A percentile compares a stretch with the other conserved stretches of the same genome.
These are phyloP conservation scores for Raffaelea arxii DNA, from an alignment of 2,329 filamentous ascomycete species.

Conservation along the genomic window DNA sequence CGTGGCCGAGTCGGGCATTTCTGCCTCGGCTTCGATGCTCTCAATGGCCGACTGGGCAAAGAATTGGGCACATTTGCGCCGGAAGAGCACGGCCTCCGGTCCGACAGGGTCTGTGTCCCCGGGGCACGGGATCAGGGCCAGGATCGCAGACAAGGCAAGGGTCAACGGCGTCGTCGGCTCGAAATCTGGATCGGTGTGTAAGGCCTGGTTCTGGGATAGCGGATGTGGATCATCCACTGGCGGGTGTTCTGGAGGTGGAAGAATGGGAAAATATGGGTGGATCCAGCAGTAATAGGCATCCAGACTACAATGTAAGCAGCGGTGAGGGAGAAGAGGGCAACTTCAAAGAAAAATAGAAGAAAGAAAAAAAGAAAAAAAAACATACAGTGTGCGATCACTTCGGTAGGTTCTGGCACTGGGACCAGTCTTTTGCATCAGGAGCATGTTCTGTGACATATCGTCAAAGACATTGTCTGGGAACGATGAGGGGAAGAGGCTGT, in stretches of 20 bases:
- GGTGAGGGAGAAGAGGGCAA: neutral
- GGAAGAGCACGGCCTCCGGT: slow-evolving; percentile 30
- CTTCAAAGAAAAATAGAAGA: neutral
- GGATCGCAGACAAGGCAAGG: slow-evolving; percentile 36
- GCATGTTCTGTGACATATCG: slow-evolving; percentile 11
- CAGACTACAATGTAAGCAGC: slow-evolving; percentile 16
- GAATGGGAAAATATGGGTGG: slow-evolving; percentile 38
- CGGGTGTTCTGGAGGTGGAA: slow-evolving; percentile 30
- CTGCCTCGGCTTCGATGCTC: slow-evolving; percentile 36
- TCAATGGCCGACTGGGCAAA: slow-evolving; percentile 37
- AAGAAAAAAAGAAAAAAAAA: neutral
- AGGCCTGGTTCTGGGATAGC: slow-evolving; percentile 25
- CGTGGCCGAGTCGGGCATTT: slow-evolving; percentile 33
- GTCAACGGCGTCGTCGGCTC: slow-evolving; percentile 33
- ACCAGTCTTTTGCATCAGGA: slow-evolving; percentile 6
- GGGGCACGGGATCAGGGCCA: slow-evolving; percentile 36
- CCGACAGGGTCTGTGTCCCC: slow-evolving; percentile 25
- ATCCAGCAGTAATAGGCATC: slow-evolving; percentile 44
- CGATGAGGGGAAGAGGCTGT: slow-evolving; percentile 27
- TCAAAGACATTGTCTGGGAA: slow-evolving; percentile 12
- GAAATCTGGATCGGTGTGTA: slow-evolving; percentile 22
- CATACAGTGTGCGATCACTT: slow-evolving; percentile 30
- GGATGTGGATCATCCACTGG: slow-evolving; percentile 22
- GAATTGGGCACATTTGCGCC: slow-evolving; percentile 37
- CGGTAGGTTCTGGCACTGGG: slow-evolving; percentile 33